These are phyloP conservation scores for Thielaviopsis populi DNA, from an alignment of 2,329 filamentous ascomycete species.

Conservation along the genomic window DNA sequence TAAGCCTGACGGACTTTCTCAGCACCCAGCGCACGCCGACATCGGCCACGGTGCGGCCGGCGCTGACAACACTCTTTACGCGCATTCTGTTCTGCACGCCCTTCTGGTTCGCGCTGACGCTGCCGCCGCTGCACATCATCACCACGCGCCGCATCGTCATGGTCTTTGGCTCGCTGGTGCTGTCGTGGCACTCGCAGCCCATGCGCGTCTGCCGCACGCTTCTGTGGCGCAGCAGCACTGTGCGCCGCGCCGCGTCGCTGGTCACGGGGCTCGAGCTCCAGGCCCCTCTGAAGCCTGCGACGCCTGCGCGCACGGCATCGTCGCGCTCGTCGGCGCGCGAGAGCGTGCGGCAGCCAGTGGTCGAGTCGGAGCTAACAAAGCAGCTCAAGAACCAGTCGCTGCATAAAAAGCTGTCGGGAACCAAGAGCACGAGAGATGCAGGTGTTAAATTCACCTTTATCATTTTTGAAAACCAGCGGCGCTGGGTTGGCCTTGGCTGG, in stretches of 20 bases:
- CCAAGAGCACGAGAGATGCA: slow-evolving; percentile 37
- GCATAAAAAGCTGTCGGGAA: slow-evolving; percentile 1
- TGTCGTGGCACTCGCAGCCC: slow-evolving; percentile 86
- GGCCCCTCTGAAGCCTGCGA: slow-evolving; percentile 27
- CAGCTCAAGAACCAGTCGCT: slow-evolving; percentile 25
- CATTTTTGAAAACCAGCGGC: slow-evolving; percentile 86
- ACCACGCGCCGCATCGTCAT: slow-evolving; percentile 74
- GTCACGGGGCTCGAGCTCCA: slow-evolving; percentile 71
- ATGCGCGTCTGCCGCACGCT: slow-evolving; percentile 73
- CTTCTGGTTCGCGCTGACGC: slow-evolving; percentile 68
- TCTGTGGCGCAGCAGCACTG: slow-evolving; percentile 70
- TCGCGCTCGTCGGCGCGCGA: slow-evolving; percentile 20
- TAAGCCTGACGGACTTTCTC: slow-evolving; percentile 82
- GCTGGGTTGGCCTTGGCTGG: slow-evolving; percentile 93
- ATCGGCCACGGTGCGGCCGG: slow-evolving; percentile 77
- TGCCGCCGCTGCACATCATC: slow-evolving; percentile 71
- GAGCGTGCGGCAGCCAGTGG: slow-evolving; percentile 14
- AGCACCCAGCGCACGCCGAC: slow-evolving; percentile 83
- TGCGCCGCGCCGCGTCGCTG: slow-evolving; percentile 53
- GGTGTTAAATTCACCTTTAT: slow-evolving; percentile 94
- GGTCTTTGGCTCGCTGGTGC: slow-evolving; percentile 67
- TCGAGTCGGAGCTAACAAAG: slow-evolving; percentile 34
- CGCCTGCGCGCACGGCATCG: slow-evolving; percentile 16
- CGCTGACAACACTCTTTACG: slow-evolving; percentile 76
- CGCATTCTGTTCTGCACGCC: slow-evolving; percentile 79